Percentiles rank a stretch among this genome's conserved stretches.
phyloP scores from a whole-genome alignment of 176 grass and related monocot genomes.

The Urochloa ruziziensis region DNA sequence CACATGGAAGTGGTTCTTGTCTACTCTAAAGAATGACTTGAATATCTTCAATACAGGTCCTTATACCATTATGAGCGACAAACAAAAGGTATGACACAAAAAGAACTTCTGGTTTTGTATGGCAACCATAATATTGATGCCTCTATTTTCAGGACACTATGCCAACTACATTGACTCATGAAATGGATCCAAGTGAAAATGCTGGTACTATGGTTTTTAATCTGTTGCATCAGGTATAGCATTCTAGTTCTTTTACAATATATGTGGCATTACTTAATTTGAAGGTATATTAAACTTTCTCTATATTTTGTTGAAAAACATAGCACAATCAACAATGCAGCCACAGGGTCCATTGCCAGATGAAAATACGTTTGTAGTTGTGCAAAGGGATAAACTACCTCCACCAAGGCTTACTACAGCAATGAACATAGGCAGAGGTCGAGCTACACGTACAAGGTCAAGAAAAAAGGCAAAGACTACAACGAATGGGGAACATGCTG shows the following conservation, averaged over 20 bases:
- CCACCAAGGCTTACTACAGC: not conserved
- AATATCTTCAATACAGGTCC: not conserved
- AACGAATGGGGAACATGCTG: not conserved
- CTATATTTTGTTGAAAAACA: too few species aligned
- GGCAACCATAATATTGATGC: too few species aligned
- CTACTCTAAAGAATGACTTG: not conserved
- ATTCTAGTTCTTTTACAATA: too few species aligned
- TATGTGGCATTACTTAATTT: too few species aligned
- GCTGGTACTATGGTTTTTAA: too few species aligned
- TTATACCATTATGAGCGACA: not conserved
- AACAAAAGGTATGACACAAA: not conserved
- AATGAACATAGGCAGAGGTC: not conserved
- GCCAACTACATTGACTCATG: too few species aligned
- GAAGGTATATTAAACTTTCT: too few species aligned
- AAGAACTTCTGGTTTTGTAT: not conserved
- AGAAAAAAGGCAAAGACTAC: not conserved
- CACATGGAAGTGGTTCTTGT: too few species aligned
- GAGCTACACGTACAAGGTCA: not conserved
- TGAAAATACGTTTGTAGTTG: not conserved
- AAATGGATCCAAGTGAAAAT: too few species aligned
- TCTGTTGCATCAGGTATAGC: too few species aligned
- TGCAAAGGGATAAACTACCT: not conserved
- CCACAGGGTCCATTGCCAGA: not conserved
- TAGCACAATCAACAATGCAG: not conserved
- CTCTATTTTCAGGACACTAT: too few species aligned